Base-by-base conservation (phyloP, 441 rosid species). In the Erysimum cheiri region DNA sequence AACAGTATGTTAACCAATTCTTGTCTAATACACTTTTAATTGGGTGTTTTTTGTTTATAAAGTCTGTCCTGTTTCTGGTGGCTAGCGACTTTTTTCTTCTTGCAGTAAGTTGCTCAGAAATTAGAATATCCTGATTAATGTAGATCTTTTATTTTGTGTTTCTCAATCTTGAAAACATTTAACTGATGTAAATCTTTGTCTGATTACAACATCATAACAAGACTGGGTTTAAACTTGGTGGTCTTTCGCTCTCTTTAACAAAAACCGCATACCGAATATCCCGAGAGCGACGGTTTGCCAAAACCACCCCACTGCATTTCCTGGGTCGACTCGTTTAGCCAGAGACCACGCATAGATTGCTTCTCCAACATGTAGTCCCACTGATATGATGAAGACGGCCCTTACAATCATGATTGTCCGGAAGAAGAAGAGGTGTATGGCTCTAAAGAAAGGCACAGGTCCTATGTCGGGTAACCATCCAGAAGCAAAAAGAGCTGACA, bases 251-350 rank as follows among this genome's bases (percentile, higher is more conserved):
- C 89, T 90, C 79, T 86, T 86, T 74, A 87, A 78, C 71, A 92
- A 76, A 52, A 79, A 78, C 53, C 93, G 88, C 77, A 90, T 60
- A 2, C 97, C 92, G 75, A 85, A 83, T 5, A 80, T 1, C 47
- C 97, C 98, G 11, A 95, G 92, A 39, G 77, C 88, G 40, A 76
- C 60, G 24, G 96, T 92, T 79, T 90, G 99, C 96, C 92, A 90
- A 77, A 90, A 90, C 99, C 97, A 94, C 37, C 87, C 93, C 63
- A 60, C 85, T 10, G 98, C 88, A 71, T 95, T 92, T 8, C 55
- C 81, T 6, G 94, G 93, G 79, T 92, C 93, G 17, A 86, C 91
- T 62, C 79, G 82, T 72, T 77, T 87, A 10, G 99, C 93, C 44
- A 95, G 70, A 37, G 10, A 52, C 94, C 87, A 90, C 0, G 96